Evolutionary conservation across 2,329 filamentous ascomycete species (phyloP), one percentile per base, ranked within the genome.

Genomic region (Pestalotiopsis sp.): DNA sequence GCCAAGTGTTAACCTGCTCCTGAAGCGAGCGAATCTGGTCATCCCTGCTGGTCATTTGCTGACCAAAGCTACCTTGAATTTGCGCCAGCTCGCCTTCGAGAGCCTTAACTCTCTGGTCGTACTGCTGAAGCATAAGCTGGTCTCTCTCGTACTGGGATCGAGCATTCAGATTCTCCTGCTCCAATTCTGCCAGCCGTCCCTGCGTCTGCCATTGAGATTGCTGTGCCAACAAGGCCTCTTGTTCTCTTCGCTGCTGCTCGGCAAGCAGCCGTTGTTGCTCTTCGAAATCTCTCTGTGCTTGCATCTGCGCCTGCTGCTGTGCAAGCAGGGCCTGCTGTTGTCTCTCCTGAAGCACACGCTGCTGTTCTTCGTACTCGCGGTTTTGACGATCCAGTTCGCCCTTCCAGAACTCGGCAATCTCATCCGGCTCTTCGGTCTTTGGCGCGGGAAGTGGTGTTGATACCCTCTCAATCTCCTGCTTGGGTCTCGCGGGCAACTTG

Each of bases 381-480:
- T 98, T 97, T 79, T 98, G 94, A 41, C 94, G 89, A 73, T 92
- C 92, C 70, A 97, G 89, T 80, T 98, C 95, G 74, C 90, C 93
- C 82, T 97, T 97, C 96, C 96, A 99, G 80, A 99, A 99, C 75
- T 99, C 96, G 66, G 93, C 93, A 77, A 99, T 98, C 63, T 97
- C 94, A 76, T 96, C 95, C 0, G 95, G 95, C 75, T 98, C 96
- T 3, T 94, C 90, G 0, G 88, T 83, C 74, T 91, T 91, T 6
- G 90, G 87, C 63, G 87, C 85, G 11, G 89, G 88, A 1, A 92
- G 89, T 1, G 94, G 92, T 1, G 91, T 90, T 1, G 93, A 91
- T 67, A 88, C 83, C 79, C 82, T 86, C 83, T 86, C 92, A 75
- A 88, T 93, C 82, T 86, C 94, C 85, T 85, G 92, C 83, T 87